Base-by-base conservation (phyloP, 768 basidiomycete genomes). In the Lactifluus piperatus region DNA sequence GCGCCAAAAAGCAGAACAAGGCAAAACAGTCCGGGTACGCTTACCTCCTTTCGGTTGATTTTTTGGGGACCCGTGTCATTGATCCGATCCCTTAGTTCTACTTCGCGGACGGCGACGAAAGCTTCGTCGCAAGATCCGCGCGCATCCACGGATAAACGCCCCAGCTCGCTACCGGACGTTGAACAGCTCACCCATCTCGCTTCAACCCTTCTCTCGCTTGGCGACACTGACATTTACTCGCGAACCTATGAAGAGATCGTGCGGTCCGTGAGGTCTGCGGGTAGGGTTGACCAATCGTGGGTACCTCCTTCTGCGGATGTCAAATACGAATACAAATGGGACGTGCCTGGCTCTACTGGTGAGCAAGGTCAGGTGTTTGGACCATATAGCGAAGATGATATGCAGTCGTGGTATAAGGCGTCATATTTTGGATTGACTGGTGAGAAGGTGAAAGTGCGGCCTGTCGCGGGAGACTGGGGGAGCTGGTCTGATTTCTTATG, bases 231-330 rank as follows among this genome's bases (percentile, higher is more conserved):
- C 67, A 81, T 94, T 55, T 95, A 94, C 73, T 86, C 85, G 41
- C 85, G 81, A 69, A 87, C 88, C 0, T 91, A 91, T 69, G 91
- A 93, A 65, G 86, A 91, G 68, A 78, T 95, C 52, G 82, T 95
- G 20, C 84, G 88, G 57, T 74, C 79, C 39, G 80, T 94, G 22
- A 82, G 89, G 32, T 77, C 82, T 4, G 83, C 88, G 5, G 90
- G 88, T 39, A 75, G 72, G 27, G 88, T 93, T 43, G 79, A 81
- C 37, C 67, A 75, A 2, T 75, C 78, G 51, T 93, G 92, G 91
- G 72, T 77, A 0, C 88, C 92, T 10, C 85, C 86, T 0, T 86
- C 85, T 16, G 86, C 88, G 20, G 84, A 89, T 64, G 70, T 83
- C 56, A 81, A 79, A 68, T 93, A 86, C 71, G 86, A 91, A 69